These are phyloP conservation scores for Quercus dentata DNA, from an alignment of 306 rosid species.

Conservation along the genomic window DNA sequence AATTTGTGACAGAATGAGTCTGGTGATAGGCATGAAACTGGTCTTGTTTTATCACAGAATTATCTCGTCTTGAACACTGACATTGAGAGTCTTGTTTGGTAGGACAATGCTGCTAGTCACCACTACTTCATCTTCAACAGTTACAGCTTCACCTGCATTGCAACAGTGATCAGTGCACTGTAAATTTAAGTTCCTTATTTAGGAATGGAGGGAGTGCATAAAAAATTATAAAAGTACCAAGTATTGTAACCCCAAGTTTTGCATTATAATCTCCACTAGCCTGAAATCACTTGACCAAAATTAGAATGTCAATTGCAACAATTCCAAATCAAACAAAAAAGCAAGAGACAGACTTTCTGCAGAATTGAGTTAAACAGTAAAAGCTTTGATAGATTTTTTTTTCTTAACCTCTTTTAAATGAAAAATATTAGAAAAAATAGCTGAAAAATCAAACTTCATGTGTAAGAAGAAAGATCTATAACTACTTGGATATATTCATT, in stretches of 20 bases:
- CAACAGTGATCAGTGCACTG: not conserved
- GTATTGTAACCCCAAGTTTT: conserved; percentile 86
- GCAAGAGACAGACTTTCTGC: not conserved
- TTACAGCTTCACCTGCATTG: conserved; percentile 79
- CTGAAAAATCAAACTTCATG: not conserved
- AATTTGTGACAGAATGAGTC: not conserved
- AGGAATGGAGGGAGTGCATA: not conserved
- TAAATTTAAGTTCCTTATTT: not conserved
- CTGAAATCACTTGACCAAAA: conserved; percentile 42
- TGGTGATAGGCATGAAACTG: not conserved
- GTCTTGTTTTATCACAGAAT: conserved; percentile 41
- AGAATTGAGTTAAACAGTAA: not conserved
- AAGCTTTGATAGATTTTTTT: not conserved
- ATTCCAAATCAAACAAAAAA: not conserved
- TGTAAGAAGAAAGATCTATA: not conserved
- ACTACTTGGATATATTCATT: too few relatives aligned
- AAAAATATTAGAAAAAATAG: not conserved
- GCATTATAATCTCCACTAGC: conserved; percentile 82
- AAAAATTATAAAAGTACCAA: conserved; percentile 46
- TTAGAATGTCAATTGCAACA: conserved; percentile 16
- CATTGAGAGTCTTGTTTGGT: conserved; percentile 85
- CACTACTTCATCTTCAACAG: conserved; percentile 92
- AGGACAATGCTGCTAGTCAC: conserved; percentile 86
- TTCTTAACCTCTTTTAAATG: not conserved
- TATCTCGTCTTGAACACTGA: conserved; percentile 89